Evolutionary conservation across 1,284 basidiomycete species (phyloP).

Genomic region (Heterobasidion irregulare): DNA sequence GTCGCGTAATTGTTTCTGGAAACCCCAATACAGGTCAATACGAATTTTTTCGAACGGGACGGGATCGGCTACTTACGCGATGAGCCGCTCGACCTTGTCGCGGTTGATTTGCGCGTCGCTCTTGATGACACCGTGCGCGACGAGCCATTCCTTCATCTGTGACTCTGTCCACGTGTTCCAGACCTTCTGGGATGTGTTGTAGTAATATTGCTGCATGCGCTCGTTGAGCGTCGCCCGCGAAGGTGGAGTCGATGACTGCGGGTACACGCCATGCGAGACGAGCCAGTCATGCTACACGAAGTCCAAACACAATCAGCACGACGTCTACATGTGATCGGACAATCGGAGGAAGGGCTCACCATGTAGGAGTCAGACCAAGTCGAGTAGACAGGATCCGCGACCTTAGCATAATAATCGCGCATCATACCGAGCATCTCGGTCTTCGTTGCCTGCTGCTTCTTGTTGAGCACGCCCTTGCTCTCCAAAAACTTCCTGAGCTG

Average conservation of each 20-base stretch:
- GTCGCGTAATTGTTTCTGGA: constrained; percentile 66
- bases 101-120: constrained; percentile 61
- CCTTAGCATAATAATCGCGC: constrained; percentile 57
- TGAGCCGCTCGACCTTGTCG: constrained; percentile 71
- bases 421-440: constrained; percentile 67
- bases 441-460: constrained; percentile 52
- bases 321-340: neutral
- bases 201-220: constrained; percentile 79
- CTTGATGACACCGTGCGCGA: constrained; percentile 63
- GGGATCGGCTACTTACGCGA: constrained; percentile 36
- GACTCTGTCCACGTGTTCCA: constrained; percentile 69
- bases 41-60: neutral
- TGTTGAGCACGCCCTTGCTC: constrained; percentile 64
- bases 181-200: constrained; percentile 33
- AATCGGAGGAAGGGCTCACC: constrained; percentile 31
- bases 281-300: constrained; percentile 70
- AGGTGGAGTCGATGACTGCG: constrained; percentile 43
- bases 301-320: neutral
- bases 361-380: constrained; percentile 84
- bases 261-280: constrained; percentile 63
- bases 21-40: neutral
- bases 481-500: constrained; percentile 65
- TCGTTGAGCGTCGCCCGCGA: constrained; percentile 62
- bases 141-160: constrained; percentile 62
- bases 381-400: constrained; percentile 63